These are phyloP conservation scores for Protea cynaroides DNA, from an alignment of 164 flowering plant species.

Conservation along the genomic window DNA sequence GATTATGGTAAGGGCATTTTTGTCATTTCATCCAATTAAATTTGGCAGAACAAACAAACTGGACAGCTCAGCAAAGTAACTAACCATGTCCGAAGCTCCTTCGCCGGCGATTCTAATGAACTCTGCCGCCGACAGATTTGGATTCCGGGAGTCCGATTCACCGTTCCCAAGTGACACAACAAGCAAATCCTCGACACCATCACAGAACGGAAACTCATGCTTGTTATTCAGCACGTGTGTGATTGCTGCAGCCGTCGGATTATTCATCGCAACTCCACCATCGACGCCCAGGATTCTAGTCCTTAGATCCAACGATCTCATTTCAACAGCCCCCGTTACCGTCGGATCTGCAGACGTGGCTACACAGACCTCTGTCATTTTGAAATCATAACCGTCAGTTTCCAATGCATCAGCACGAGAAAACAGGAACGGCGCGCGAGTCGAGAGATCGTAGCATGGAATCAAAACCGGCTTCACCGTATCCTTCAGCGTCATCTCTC, in stretches of 20 bases:
- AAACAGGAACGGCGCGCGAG: constrained; percentile 86
- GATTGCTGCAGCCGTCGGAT: constrained; percentile 91
- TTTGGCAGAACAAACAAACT: too few species aligned
- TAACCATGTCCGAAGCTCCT: constrained; percentile 60
- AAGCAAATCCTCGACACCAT: constrained; percentile 89
- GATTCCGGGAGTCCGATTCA: constrained; percentile 44
- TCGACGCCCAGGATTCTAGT: constrained; percentile 74
- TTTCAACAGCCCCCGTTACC: constrained; percentile 48
- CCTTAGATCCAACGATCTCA: constrained; percentile 66
- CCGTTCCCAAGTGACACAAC: constrained; percentile 79
- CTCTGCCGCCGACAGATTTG: constrained; percentile 79
- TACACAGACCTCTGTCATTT: constrained; percentile 83
- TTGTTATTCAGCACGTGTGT: constrained; percentile 97
- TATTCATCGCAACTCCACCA: constrained; percentile 85
- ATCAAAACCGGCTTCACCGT: constrained; percentile 86
- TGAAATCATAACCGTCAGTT: constrained; percentile 72
- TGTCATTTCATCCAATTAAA: too few species aligned
- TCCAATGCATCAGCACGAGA: constrained; percentile 92
- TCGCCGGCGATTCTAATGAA: constrained; percentile 74
- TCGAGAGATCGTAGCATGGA: constrained; percentile 87
- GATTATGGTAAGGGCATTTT: too few species aligned
- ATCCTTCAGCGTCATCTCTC: constrained; percentile 54
- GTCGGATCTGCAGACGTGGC: constrained; percentile 86
- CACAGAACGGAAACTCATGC: constrained; percentile 90
- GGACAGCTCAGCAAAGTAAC: too few species aligned